These are phyloP conservation scores for Trichoderma oligosporum DNA, from an alignment of 2,329 filamentous ascomycete genomes.

Conservation along the genomic window DNA sequence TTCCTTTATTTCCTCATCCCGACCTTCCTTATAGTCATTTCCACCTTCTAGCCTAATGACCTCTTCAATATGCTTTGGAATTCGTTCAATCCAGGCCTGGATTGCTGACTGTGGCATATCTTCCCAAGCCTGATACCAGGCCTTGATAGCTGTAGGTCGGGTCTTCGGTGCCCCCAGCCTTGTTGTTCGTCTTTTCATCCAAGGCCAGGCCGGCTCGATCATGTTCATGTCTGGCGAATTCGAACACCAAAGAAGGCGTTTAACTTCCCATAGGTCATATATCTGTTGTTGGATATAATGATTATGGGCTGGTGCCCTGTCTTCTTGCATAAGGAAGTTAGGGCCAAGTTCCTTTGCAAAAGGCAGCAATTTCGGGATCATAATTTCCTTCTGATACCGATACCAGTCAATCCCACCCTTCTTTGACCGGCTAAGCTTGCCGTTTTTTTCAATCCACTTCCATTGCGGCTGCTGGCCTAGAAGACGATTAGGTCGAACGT, in stretches of 20 bases:
- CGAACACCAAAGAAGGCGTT: slow-evolving; percentile 5
- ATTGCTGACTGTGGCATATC: slow-evolving; percentile 15
- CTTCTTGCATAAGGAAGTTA: slow-evolving; percentile 22
- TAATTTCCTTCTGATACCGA: slow-evolving; percentile 21
- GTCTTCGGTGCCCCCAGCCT: slow-evolving; percentile 14
- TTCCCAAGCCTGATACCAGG: slow-evolving; percentile 5
- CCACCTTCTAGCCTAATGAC: slow-evolving; percentile 10
- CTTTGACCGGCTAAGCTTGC: slow-evolving; percentile 10
- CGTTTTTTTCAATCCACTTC: slow-evolving; percentile 16
- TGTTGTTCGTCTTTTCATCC: slow-evolving; percentile 23
- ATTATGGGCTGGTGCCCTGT: slow-evolving; percentile 18
- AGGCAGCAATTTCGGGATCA: slow-evolving; percentile 22
- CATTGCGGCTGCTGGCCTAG: slow-evolving; percentile 17
- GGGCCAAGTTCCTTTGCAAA: slow-evolving; percentile 21
- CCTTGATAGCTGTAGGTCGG: slow-evolving; percentile 8
- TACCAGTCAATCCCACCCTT: slow-evolving; percentile 21
- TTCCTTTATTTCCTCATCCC: too few relatives aligned
- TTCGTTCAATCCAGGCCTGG: slow-evolving; percentile 19
- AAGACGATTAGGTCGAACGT: background rate
- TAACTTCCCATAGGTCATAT: background rate
- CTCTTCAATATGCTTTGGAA: slow-evolving; percentile 17
- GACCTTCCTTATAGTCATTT: slow-evolving; percentile 17
- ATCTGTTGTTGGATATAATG: background rate
- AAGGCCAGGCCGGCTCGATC: slow-evolving; percentile 21
- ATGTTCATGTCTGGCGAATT: slow-evolving; percentile 23